phyloP scores from a whole-genome alignment of 768 basidiomycete genomes.

The Termitomyces sp. region DNA sequence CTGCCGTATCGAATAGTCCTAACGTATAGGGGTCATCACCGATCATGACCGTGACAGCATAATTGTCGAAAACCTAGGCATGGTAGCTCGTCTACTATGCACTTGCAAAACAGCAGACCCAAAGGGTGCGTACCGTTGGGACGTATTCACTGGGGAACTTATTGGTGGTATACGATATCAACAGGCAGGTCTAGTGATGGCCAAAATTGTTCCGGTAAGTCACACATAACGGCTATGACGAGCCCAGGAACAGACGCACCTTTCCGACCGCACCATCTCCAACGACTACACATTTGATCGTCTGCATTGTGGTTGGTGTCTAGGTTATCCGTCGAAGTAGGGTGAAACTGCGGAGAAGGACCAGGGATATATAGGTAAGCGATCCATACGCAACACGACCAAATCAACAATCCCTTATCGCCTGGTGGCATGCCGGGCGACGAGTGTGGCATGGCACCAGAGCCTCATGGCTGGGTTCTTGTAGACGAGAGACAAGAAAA shows the following conservation, averaged over 20 bases:
- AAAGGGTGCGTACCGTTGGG: conserved; percentile 73
- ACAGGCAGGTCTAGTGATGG: conserved; percentile 68
- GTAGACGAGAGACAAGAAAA: conserved; percentile 8
- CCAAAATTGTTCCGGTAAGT: conserved; percentile 6
- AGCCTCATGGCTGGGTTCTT: conserved; percentile 37
- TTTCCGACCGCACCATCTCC: conserved; percentile 98
- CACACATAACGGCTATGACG: not conserved
- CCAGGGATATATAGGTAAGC: conserved; percentile 15
- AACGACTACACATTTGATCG: conserved; percentile 96
- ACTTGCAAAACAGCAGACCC: conserved; percentile 19
- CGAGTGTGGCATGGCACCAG: conserved; percentile 32
- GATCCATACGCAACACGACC: conserved; percentile 10
- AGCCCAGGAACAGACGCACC: conserved; percentile 46
- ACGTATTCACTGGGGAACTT: conserved; percentile 99
- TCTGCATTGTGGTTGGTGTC: conserved; percentile 66
- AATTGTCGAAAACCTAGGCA: conserved; percentile 87
- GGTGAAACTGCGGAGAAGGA: conserved; percentile 9
- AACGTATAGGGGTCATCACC: conserved; percentile 99
- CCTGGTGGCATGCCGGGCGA: conserved; percentile 22
- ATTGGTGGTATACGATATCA: conserved; percentile 97
- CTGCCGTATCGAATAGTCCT: conserved; percentile 98
- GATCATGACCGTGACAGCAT: conserved; percentile 99
- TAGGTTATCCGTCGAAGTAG: conserved; percentile 11
- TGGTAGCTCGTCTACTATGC: conserved; percentile 14
- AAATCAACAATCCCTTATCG: conserved; percentile 20